Percentiles rank a stretch among this genome's conserved stretches.
phyloP scores from a whole-genome alignment of 1,139 yeast genomes.

The Diutina mesorugosa region DNA sequence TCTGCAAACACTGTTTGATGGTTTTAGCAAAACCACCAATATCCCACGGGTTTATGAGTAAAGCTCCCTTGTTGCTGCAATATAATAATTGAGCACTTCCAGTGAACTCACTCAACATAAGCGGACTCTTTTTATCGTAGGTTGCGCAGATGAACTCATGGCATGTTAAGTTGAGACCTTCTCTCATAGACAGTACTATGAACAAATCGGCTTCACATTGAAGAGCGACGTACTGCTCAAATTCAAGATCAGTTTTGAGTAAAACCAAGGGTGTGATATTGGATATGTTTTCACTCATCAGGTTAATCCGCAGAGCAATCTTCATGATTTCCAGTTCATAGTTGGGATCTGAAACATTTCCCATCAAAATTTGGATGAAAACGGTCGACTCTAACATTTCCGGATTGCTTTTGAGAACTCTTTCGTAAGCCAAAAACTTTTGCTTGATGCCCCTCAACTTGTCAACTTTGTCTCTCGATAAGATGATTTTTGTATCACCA shows the following conservation, averaged over 20 bases:
- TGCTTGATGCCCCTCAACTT: conserved; percentile 80
- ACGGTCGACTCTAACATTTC: conserved; percentile 57
- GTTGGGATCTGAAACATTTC: conserved; percentile 38
- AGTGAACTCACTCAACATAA: conserved; percentile 82
- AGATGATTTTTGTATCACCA: conserved; percentile 57
- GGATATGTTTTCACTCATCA: conserved; percentile 61
- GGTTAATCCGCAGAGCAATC: conserved; percentile 76
- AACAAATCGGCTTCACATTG: conserved; percentile 79
- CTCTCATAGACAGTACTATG: conserved; percentile 84
- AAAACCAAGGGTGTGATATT: conserved; percentile 77
- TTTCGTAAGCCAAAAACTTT: conserved; percentile 77
- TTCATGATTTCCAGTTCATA: conserved; percentile 63
- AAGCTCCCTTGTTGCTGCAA: conserved; percentile 44
- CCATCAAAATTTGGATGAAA: conserved; percentile 70
- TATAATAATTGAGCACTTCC: conserved; percentile 75
- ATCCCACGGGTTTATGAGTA: conserved; percentile 90
- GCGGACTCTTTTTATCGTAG: conserved; percentile 60
- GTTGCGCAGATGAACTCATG: conserved; percentile 87
- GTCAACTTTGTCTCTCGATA: conserved; percentile 83
- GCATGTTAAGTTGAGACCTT: conserved; percentile 92
- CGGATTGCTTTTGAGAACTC: conserved; percentile 60
- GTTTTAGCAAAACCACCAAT: conserved; percentile 48
- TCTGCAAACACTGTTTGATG: conserved; percentile 49
- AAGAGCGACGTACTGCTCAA: conserved; percentile 79
- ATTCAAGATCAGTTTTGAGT: conserved; percentile 78